Evolutionary conservation across 345 rosid genomes (phyloP), one percentile per base, ranked within the genome.

Genomic region (Linum lewisii): DNA sequence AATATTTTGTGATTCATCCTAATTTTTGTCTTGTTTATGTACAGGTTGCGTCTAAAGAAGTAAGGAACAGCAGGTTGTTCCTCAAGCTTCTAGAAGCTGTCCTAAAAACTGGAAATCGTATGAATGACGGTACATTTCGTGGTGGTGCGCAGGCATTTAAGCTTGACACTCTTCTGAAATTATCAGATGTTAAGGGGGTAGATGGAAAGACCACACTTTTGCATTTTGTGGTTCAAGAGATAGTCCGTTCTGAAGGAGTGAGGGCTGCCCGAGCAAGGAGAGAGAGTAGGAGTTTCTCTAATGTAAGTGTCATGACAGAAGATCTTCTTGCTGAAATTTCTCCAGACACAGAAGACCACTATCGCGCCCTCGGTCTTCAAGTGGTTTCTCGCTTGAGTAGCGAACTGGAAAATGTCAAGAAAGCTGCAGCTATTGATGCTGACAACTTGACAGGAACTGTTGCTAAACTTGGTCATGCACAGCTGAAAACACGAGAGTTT

Each of bases 91-190:
- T 94, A 62, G 99, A 94, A 77, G 99, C 99, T 57, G 97, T 94
- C 76, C 95, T 94, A 11, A 94, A 94, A 76, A 94, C 99, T 7
- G 99, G 99, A 66, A 94, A 94, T 69, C 85, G 99, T 49, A 94
- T 94, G 99, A 94, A 94, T 62, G 78, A 83, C 75, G 99, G 99
- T 50, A 94, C 99, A 42, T 94, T 87, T 59, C 86, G 99, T 32
- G 99, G 99, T 29, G 87, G 92, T 37, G 99, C 99, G 18, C 96
- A 81, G 73, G 97, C 99, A 24, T 94, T 94, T 69, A 94, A 87
- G 78, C 97, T 94, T 22, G 97, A 94, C 74, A 94, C 99, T 9
- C 97, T 94, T 71, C 69, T 94, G 75, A 94, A 94, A 77, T 65
- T 94, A 73, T 65, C 95, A 45, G 99, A 94, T 49, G 99, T 94